Base-by-base conservation (phyloP, 805 yeast genomes). In the Metschnikowia colocasiae region DNA sequence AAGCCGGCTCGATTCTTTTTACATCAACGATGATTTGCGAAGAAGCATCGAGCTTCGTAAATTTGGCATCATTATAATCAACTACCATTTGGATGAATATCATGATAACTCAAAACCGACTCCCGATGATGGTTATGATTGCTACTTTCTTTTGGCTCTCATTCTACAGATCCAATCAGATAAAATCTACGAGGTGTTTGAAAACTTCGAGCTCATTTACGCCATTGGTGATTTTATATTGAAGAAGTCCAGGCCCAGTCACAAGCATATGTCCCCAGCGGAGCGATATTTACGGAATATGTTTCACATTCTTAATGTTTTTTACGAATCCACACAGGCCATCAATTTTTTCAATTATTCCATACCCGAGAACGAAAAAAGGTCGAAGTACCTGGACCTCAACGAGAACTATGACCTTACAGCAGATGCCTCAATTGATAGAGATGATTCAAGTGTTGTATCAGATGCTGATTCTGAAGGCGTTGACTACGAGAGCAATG, bases 321-420 rank as follows among this genome's bases (percentile, higher is more conserved):
- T 75, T 45, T 79, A 64, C 56, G 71, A 64, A 48, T 71, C 81
- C 10, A 77, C 83, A 1, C 76, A 78, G 34, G 65, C 75, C 1
- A 73, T 79, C 33, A 79, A 75, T 54, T 55, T 68, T 12, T 68
- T 70, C 50, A 75, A 76, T 54, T 79, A 78, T 56, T 55, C 68
- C 20, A 71, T 79, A 25, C 56, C 62, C 12, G 67, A 63, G 20
- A 56, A 52, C 15, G 73, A 67, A 31, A 58, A 57, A 27, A 71
- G 65, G 9, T 63, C 59, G 31, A 72, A 74, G n/a, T 76, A 75
- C 52, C 71, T 70, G 49, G 83, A 78, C 54, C 60, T 73, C 44
- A 57, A 60, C 16, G 75, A 69, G 6, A 58, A 58, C 41, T 70
- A 69, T 51, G 69, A 71, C 48, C 58, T 70, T 36, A 60, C 60